phyloP scores from a whole-genome alignment of 2,329 filamentous ascomycete species.

The Colletotrichum phormii region DNA sequence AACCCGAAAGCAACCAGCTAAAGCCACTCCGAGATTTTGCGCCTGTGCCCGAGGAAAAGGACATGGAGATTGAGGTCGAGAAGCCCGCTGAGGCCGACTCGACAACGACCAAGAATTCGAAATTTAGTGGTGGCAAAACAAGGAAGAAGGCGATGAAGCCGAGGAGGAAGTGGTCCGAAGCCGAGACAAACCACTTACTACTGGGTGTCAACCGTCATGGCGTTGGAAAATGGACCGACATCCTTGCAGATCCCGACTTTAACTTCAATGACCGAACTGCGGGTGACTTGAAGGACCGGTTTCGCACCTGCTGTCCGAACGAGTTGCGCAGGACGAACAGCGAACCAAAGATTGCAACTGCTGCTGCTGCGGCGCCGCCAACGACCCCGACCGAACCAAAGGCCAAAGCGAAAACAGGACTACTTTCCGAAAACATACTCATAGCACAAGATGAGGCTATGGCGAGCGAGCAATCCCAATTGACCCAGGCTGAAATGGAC shows the following conservation, averaged over 20 bases:
- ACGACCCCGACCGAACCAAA: constrained; percentile 41
- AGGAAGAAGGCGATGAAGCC: constrained; percentile 68
- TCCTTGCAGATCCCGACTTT: constrained; percentile 71
- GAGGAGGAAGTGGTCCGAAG: constrained; percentile 72
- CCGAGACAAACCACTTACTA: constrained; percentile 72
- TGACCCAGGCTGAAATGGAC: constrained; percentile 46
- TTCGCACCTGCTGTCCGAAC: constrained; percentile 73
- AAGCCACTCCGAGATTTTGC: constrained; percentile 56
- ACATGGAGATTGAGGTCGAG: constrained; percentile 40
- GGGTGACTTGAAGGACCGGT: constrained; percentile 74
- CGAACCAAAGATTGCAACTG: constrained; percentile 39
- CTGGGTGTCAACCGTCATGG: constrained; percentile 72
- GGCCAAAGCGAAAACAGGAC: constrained; percentile 58
- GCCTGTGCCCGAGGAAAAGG: constrained; percentile 44
- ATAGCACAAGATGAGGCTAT: constrained; percentile 56
- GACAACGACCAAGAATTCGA: constrained; percentile 39
- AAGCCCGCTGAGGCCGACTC: constrained; percentile 43
- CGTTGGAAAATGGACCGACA: constrained; percentile 74
- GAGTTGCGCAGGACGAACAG: constrained; percentile 63
- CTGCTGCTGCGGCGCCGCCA: constrained; percentile 27
- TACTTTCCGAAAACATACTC: constrained; percentile 68
- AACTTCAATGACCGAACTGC: constrained; percentile 71
- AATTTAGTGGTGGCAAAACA: constrained; percentile 48
- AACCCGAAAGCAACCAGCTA: constrained; percentile 56
- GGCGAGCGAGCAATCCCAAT: constrained; percentile 39